Evolutionary conservation across 164 flowering plant genomes (phyloP), one percentile per base, ranked within the genome.

Genomic region (Saururus chinensis): DNA sequence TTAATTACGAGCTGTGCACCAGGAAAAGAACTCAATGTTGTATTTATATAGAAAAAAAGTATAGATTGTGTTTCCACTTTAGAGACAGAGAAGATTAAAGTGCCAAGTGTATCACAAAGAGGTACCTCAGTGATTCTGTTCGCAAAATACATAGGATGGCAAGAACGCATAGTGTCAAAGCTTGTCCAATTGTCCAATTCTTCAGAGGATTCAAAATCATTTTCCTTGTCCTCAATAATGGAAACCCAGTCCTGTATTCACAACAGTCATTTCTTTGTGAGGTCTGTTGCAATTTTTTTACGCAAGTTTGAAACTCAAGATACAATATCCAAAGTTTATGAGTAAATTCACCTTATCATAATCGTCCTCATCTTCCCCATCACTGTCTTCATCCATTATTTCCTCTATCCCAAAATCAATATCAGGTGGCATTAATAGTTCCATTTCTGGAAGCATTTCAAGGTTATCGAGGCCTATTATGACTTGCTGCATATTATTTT

Each of bases 121-220:
- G 25, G 55, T 72, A 89, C 96, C 91, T 92, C 91, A 19, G 95
- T 59, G 48, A 92, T 55, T 73, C 70, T 87, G 66, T 77, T 83
- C 51, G 98, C 95, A 73, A 92, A 92, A 74, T 80, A 79, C 84
- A 87, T 79, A 12, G 98, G 98, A 77, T 92, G 98, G 70, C 87
- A 82, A 66, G 84, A 80, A 19, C 91, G 81, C 98, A 92, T 92
- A 6, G 98, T 92, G 57, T 89, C 96, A 75, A 89, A 75, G 57
- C 87, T 87, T 55, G 96, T 95, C 98, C 98, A 89, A 71, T 89
- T 95, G 64, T 88, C 92, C 26, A 80, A 64, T 52, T 78, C 59
- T 63, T 76, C 89, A 79, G 82, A 88, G 65, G 80, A 76, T 60
- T 84, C 87, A 51, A 63, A 75, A 25, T 75, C 75, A 56, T 76